A percentile compares a stretch with the other conserved stretches of the same genome.
phyloP scores from a whole-genome alignment of 164 flowering plant species.

The Pachysandra terminalis region DNA sequence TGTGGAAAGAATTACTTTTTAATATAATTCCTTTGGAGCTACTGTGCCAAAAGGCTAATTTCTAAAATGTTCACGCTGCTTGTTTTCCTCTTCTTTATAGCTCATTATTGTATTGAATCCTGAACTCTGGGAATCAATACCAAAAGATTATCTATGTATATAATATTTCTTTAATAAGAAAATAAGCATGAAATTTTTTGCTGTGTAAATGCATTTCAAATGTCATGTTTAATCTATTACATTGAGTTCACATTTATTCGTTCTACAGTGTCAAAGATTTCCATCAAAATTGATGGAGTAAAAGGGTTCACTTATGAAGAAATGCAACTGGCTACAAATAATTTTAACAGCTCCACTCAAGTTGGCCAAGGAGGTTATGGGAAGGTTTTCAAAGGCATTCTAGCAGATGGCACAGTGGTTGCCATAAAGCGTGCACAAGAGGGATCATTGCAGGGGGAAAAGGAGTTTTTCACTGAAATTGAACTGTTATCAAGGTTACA shows the following conservation, averaged over 20 bases:
- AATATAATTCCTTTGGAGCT: neutral
- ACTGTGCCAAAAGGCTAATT: neutral
- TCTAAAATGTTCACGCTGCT: neutral
- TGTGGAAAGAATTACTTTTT: no score
- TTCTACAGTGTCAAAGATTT: constrained; percentile 36
- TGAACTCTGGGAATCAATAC: neutral
- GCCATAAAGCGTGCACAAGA: constrained; percentile 75
- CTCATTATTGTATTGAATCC: neutral
- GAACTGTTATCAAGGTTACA: constrained; percentile 61
- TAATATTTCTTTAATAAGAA: no score
- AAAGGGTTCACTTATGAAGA: constrained; percentile 46
- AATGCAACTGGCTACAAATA: constrained; percentile 52
- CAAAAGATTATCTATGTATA: neutral
- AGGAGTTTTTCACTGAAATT: constrained; percentile 69
- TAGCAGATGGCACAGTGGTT: constrained; percentile 53
- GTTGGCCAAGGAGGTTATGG: constrained; percentile 84
- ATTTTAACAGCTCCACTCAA: constrained; percentile 36
- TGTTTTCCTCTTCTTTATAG: neutral
- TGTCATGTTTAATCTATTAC: neutral
- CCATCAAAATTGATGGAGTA: constrained; percentile 52
- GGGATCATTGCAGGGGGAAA: constrained; percentile 69
- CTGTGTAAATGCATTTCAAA: neutral
- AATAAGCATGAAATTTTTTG: neutral
- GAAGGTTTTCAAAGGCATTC: constrained; percentile 60
- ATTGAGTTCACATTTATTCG: neutral